phyloP scores from a whole-genome alignment of 305 asterid genomes.

The Plantago lanceolata region DNA sequence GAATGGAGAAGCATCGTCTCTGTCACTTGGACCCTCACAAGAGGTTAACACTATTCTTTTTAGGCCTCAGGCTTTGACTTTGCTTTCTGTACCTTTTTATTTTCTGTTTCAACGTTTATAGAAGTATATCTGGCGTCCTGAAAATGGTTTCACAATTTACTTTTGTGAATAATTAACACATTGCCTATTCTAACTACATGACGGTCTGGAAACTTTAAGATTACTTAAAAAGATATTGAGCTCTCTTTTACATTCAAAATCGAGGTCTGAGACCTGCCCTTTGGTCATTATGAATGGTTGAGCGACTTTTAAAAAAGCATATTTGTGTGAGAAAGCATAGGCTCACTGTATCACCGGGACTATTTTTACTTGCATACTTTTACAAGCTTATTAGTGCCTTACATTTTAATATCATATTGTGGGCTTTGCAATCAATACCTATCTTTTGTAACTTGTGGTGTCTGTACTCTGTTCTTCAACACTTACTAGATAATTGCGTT shows the following conservation, averaged over 20 bases:
- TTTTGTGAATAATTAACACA: not conserved
- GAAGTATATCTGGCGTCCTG: constrained; percentile 5
- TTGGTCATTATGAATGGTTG: not conserved
- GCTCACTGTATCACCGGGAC: not conserved
- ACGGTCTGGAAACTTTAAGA: too few species aligned
- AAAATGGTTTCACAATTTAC: not conserved
- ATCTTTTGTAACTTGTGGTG: not conserved
- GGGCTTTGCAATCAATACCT: not conserved
- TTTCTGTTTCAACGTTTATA: not conserved
- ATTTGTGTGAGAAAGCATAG: not conserved
- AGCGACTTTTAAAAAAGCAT: not conserved
- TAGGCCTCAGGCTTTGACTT: constrained; percentile 8
- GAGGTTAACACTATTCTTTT: constrained; percentile 48
- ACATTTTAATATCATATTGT: too few species aligned
- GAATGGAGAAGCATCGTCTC: constrained; percentile 43
- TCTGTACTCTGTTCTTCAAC: constrained; percentile 21
- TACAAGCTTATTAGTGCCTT: not conserved
- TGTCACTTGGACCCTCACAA: constrained; percentile 63
- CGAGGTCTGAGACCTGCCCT: not conserved
- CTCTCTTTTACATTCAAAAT: not conserved
- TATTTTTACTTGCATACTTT: not conserved
- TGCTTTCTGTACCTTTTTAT: constrained; percentile 8
- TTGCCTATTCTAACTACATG: not conserved
- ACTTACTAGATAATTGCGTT: constrained; percentile 19
- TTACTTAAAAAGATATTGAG: not conserved